A percentile compares a stretch with the other conserved stretches of the same genome.
Evolutionary conservation across 163 green algal species (phyloP).

Genomic region (Scenedesmus sp.): DNA sequence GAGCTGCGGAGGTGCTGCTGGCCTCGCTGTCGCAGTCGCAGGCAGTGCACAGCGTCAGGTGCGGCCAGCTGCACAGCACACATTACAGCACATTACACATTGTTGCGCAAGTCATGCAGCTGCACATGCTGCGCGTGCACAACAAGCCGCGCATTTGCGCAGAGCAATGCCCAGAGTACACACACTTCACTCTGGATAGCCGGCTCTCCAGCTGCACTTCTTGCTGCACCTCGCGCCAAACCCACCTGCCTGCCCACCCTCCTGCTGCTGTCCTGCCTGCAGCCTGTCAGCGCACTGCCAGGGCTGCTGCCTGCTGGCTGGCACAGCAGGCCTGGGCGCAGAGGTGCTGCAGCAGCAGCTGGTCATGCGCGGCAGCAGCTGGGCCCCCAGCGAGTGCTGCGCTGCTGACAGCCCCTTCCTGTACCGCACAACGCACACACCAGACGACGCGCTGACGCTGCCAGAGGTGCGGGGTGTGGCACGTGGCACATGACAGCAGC

Average conservation of each 20-base stretch:
- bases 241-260: not conserved
- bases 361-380: not conserved
- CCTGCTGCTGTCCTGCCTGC: not conserved
- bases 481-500: not conserved
- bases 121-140: not conserved
- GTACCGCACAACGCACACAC: not conserved
- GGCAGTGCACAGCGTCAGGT: constrained; percentile 6
- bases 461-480: not conserved
- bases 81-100: too few species aligned
- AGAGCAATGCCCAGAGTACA: too few species aligned
- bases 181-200: too few species aligned
- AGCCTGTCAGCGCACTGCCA: constrained; percentile 1
- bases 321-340: not conserved
- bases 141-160: not conserved
- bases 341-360: not conserved
- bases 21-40: not conserved
- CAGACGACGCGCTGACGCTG: not conserved
- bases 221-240: not conserved
- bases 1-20: not conserved
- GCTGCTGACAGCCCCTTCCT: not conserved
- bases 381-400: not conserved
- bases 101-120: not conserved
- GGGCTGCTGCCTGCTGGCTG: constrained; percentile 17
- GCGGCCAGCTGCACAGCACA: not conserved
- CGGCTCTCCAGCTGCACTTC: not conserved